Percentiles rank a stretch among this genome's conserved stretches.
These are phyloP conservation scores for Phyllosticta citribraziliensis DNA, from an alignment of 2,329 filamentous ascomycete genomes.

Conservation along the genomic window DNA sequence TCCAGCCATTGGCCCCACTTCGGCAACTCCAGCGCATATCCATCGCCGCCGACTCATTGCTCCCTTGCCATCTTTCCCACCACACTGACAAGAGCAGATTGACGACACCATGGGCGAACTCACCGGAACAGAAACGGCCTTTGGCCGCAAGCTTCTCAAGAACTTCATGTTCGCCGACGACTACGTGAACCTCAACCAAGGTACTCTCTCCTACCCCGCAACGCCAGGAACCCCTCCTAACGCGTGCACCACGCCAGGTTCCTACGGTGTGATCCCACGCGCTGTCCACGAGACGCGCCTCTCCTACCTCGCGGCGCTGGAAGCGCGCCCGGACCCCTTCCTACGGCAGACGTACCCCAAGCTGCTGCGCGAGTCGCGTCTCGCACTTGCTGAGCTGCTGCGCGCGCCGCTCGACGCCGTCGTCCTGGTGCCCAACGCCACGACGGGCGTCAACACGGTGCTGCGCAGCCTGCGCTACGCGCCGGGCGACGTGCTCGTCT, in stretches of 20 bases:
- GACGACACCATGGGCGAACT: neutral
- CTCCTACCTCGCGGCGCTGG: slow-evolving; percentile 55
- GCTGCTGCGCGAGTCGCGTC: slow-evolving; percentile 55
- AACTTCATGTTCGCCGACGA: slow-evolving; percentile 59
- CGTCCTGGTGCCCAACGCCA: slow-evolving; percentile 76
- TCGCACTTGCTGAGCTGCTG: slow-evolving; percentile 55
- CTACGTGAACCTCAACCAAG: slow-evolving; percentile 72
- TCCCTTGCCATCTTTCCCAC: neutral
- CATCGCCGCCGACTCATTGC: neutral
- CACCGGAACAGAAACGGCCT: slow-evolving; percentile 20
- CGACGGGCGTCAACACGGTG: slow-evolving; percentile 66
- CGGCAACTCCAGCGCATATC: neutral
- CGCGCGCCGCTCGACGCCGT: slow-evolving; percentile 55
- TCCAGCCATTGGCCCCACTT: neutral
- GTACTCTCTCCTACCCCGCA: slow-evolving; percentile 29
- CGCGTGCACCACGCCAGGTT: slow-evolving; percentile 39
- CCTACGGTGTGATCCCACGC: slow-evolving; percentile 67
- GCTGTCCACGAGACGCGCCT: slow-evolving; percentile 50
- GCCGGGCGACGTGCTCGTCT: slow-evolving; percentile 64
- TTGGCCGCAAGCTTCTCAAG: slow-evolving; percentile 47
- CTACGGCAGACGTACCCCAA: slow-evolving; percentile 58
- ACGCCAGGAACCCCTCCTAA: neutral
- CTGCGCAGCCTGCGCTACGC: slow-evolving; percentile 64
- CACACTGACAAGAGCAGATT: neutral
- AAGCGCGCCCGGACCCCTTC: slow-evolving; percentile 64